Conservation (phyloP, 345 rosid genomes). For the Pistacia vera region DNA sequence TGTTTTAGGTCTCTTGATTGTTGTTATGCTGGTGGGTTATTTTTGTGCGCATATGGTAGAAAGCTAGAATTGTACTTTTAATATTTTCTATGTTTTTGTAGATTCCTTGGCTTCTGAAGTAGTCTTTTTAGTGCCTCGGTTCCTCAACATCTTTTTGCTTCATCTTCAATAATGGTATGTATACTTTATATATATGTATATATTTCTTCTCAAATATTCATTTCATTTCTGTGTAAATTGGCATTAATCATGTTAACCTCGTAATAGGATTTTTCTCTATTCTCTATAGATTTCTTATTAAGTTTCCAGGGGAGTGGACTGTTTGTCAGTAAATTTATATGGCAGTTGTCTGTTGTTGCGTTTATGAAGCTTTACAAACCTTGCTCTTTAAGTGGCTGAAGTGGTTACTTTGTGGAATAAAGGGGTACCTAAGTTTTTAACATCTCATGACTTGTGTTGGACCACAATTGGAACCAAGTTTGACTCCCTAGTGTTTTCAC, state of each 20-base stretch:
- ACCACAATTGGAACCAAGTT: neutral
- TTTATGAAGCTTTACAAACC: slow-evolving; percentile 5
- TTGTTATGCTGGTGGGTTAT: neutral
- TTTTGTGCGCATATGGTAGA: neutral
- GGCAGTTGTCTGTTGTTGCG: neutral
- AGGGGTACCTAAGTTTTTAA: neutral
- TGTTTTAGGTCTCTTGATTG: neutral
- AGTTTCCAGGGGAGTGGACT: neutral
- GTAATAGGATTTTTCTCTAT: neutral
- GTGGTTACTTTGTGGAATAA: neutral
- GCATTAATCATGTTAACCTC: neutral
- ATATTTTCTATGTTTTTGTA: slow-evolving; percentile 8
- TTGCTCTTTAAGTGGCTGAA: neutral
- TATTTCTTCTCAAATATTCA: neutral
- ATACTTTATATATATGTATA: too few species aligned
- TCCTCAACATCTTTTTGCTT: neutral
- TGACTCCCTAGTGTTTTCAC: neutral
- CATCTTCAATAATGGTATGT: slow-evolving; percentile 21
- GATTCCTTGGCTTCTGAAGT: neutral
- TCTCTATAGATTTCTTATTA: neutral
- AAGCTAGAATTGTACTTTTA: neutral
- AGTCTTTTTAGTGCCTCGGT: neutral
- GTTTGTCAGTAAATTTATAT: neutral
- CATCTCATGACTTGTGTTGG: neutral
- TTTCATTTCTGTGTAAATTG: slow-evolving; percentile 6